Conservation (phyloP, 2,329 filamentous ascomycete species). For the Endoconidiophora polonica region DNA sequence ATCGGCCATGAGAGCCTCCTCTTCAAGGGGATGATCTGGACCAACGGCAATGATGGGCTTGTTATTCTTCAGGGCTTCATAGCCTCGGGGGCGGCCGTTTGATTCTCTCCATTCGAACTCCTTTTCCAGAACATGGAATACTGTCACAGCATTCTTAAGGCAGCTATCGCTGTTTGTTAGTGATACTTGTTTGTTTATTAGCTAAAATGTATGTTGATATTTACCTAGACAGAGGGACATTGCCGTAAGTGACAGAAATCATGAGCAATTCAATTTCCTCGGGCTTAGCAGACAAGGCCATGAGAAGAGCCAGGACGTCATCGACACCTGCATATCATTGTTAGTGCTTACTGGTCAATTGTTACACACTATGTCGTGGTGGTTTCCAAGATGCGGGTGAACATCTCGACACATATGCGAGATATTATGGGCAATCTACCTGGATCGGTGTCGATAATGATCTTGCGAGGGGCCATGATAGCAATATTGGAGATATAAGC, state of each 20-base stretch:
- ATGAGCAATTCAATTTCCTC: constrained; percentile 77
- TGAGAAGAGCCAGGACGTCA: constrained; percentile 73
- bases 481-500: constrained; percentile 9
- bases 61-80: constrained; percentile 50
- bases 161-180: constrained; percentile 31
- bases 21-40: constrained; percentile 68
- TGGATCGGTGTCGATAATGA: constrained; percentile 95
- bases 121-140: constrained; percentile 84
- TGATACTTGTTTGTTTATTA: neutral
- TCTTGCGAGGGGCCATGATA: constrained; percentile 49
- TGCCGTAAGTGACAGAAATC: constrained; percentile 84
- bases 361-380: neutral
- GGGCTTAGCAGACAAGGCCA: constrained; percentile 64
- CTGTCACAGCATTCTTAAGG: constrained; percentile 69
- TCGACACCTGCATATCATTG: constrained; percentile 48
- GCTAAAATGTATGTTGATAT: neutral
- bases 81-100: constrained; percentile 51
- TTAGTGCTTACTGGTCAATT: neutral
- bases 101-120: constrained; percentile 70
- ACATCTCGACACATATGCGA: neutral
- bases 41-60: constrained; percentile 81
- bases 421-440: constrained; percentile 28
- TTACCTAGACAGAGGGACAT: constrained; percentile 70
- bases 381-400: neutral
- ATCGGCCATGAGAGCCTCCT: constrained; percentile 63